Percentiles rank a stretch among this genome's conserved stretches.
These are phyloP conservation scores for Saccharomycopsis sp. DNA, from an alignment of 805 yeast species.

Conservation along the genomic window DNA sequence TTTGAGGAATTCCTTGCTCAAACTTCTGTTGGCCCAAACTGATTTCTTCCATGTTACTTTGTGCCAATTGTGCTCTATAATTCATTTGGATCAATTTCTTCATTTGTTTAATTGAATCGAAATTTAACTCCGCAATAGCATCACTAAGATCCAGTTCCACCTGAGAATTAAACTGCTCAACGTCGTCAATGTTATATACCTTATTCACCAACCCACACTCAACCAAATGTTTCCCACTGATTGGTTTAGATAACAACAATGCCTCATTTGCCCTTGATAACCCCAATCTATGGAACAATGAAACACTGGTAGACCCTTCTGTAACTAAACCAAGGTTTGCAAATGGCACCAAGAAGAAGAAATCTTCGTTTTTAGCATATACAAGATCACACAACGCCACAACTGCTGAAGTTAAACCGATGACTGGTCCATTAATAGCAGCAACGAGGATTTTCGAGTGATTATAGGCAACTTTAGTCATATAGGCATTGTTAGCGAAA, in stretches of 20 bases:
- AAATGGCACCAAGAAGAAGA: conserved; percentile 66
- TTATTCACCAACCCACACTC: conserved; percentile 57
- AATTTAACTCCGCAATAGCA: conserved; percentile 38
- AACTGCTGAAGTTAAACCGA: conserved; percentile 71
- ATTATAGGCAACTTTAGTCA: conserved; percentile 60
- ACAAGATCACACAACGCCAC: conserved; percentile 72
- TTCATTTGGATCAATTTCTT: conserved; percentile 35
- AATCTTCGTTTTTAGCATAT: conserved; percentile 53
- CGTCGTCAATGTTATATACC: conserved; percentile 35
- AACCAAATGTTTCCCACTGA: conserved; percentile 49
- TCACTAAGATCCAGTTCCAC: conserved; percentile 32
- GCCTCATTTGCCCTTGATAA: conserved; percentile 68
- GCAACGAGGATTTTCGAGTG: conserved; percentile 66
- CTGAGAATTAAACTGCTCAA: conserved; percentile 37
- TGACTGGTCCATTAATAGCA: conserved; percentile 81
- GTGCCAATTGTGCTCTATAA: conserved; percentile 31
- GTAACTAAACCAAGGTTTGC: conserved; percentile 75
- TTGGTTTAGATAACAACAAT: conserved; percentile 59
- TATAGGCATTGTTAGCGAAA: conserved; percentile 62
- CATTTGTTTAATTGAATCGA: conserved; percentile 38
- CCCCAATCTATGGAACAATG: conserved; percentile 66
- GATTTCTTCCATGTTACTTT: conserved; percentile 59
- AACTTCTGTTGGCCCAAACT: conserved; percentile 63
- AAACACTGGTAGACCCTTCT: conserved; percentile 71
- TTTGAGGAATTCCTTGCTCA: conserved; percentile 68